A percentile compares a stretch with the other conserved stretches of the same genome.
Evolutionary conservation across 176 grass and related monocot species (phyloP).

Genomic region (Puya raimondii): DNA sequence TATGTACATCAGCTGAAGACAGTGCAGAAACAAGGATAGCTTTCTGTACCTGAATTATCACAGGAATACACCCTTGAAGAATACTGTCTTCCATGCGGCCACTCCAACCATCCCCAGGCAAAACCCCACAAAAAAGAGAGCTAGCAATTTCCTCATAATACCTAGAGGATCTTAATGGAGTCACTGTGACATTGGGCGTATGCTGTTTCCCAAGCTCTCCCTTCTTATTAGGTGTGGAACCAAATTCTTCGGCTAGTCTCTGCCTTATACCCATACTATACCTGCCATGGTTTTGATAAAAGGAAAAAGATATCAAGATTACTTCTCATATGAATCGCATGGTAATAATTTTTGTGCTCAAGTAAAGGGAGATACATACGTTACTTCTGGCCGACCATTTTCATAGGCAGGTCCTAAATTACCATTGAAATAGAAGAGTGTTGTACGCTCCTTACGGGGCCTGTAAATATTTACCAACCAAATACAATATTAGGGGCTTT

Average conservation of each 20-base stretch:
- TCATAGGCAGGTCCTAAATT: conserved; percentile 87
- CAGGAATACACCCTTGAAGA: conserved; percentile 84
- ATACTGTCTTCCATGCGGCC: conserved; percentile 94
- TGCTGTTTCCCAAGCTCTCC: conserved; percentile 76
- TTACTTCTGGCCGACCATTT: conserved; percentile 68
- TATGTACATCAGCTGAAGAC: background rate
- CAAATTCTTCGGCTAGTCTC: conserved; percentile 73
- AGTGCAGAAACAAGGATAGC: conserved; percentile 10
- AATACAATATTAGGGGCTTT: conserved; percentile 18
- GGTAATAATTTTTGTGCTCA: background rate
- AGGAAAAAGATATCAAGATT: conserved; percentile 15
- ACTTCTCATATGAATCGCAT: background rate
- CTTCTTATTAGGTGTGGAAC: conserved; percentile 73
- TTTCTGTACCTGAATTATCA: conserved; percentile 80
- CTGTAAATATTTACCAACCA: conserved; percentile 28
- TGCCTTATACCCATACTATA: conserved; percentile 95
- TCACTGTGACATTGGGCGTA: conserved; percentile 54
- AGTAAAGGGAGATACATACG: conserved; percentile 38
- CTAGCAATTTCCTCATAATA: conserved; percentile 75
- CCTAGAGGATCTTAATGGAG: conserved; percentile 46
- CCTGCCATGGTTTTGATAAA: conserved; percentile 39
- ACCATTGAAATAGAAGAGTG: conserved; percentile 95
- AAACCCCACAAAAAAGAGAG: conserved; percentile 86
- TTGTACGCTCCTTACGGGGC: conserved; percentile 58
- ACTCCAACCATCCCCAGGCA: conserved; percentile 97